These are phyloP conservation scores for Neurospora sublineolata DNA, from an alignment of 495 filamentous ascomycete species.

Conservation along the genomic window DNA sequence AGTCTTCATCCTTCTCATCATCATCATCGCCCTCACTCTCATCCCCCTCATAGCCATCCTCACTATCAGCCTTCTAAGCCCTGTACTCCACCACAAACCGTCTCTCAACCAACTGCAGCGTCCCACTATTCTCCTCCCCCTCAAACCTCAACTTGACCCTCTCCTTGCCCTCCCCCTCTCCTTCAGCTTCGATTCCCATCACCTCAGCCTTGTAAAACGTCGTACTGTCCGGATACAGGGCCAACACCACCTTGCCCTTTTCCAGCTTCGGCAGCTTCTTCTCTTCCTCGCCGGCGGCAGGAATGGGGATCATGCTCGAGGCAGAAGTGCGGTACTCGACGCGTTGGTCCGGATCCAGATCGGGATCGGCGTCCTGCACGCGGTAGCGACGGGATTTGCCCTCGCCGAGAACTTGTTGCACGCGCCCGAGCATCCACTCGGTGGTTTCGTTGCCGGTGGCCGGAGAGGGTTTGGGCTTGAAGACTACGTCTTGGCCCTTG, in stretches of 20 bases:
- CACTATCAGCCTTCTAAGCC: slow-evolving; percentile 4
- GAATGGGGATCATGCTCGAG: slow-evolving; percentile 71
- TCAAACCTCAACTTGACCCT: slow-evolving; percentile 63
- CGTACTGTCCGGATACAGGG: slow-evolving; percentile 81
- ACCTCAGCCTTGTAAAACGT: slow-evolving; percentile 97
- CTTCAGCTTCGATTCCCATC: slow-evolving; percentile 48
- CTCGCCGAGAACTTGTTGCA: slow-evolving; percentile 73
- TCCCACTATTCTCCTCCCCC: slow-evolving; percentile 73
- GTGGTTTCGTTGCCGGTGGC: slow-evolving; percentile 46
- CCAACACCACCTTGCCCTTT: slow-evolving; percentile 67
- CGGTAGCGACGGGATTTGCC: slow-evolving; percentile 85
- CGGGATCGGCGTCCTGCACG: slow-evolving; percentile 87
- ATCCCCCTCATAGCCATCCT: no score
- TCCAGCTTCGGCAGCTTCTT: slow-evolving; percentile 45
- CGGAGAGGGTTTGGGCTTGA: slow-evolving; percentile 63
- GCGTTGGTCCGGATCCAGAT: slow-evolving; percentile 55
- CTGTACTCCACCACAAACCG: slow-evolving; percentile 68
- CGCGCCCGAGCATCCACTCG: slow-evolving; percentile 83
- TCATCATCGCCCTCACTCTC: no score
- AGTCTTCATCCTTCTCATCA: background rate
- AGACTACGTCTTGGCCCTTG: slow-evolving; percentile 74
- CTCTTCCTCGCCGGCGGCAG: slow-evolving; percentile 26
- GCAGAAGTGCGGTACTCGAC: slow-evolving; percentile 71
- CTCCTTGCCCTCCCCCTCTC: slow-evolving; percentile 14
- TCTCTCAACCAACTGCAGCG: slow-evolving; percentile 64